phyloP scores from a whole-genome alignment of 208 protist species.

The Leishmania tarentolae region DNA sequence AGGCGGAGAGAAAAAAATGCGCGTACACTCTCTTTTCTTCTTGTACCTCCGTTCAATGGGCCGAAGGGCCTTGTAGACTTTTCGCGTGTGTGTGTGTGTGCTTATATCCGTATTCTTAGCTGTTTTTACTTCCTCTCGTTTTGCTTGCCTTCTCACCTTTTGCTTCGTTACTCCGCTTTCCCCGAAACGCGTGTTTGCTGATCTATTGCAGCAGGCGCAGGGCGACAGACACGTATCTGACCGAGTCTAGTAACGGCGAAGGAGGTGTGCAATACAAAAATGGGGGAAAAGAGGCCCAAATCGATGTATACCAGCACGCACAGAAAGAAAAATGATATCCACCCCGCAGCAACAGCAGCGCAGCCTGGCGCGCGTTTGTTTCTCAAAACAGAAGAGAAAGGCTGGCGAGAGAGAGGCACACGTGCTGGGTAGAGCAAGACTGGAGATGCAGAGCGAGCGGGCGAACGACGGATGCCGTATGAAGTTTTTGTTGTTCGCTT shows the following conservation, averaged over 20 bases:
- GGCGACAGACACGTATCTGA: neutral
- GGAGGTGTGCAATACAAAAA: neutral
- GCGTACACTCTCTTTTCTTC: neutral
- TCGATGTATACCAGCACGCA: neutral
- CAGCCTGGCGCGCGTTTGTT: neutral
- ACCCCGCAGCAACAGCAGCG: too few species aligned
- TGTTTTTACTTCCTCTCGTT: constrained; percentile 6
- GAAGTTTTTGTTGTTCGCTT: neutral
- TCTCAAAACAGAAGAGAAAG: neutral
- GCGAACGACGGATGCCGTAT: neutral
- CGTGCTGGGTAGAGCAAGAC: neutral
- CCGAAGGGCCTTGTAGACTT: neutral
- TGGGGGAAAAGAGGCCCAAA: neutral
- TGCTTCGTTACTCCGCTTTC: neutral
- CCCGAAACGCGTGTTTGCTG: neutral
- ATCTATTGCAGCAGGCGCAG: neutral
- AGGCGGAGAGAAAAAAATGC: neutral
- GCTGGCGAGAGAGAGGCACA: neutral
- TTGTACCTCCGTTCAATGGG: neutral
- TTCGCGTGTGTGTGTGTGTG: too few species aligned
- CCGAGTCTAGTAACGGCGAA: neutral
- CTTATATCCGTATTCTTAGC: too few species aligned
- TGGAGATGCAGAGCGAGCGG: neutral
- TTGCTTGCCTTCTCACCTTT: neutral
- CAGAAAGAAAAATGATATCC: neutral